Percentiles rank a stretch among this genome's conserved stretches.
These are phyloP conservation scores for Xylaria scruposa DNA, from an alignment of 495 filamentous ascomycete genomes.

Conservation along the genomic window DNA sequence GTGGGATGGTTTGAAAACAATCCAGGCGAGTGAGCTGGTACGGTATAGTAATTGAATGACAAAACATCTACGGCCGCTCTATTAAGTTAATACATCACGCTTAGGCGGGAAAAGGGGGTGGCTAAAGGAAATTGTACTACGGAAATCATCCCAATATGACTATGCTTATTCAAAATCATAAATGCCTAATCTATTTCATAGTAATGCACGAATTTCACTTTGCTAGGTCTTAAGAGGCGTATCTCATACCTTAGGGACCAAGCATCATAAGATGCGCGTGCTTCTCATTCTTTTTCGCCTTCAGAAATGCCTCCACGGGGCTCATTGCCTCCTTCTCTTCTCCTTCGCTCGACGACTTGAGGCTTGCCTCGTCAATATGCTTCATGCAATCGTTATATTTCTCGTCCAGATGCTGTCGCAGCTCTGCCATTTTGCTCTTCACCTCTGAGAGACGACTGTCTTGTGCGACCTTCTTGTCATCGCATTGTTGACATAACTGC, in stretches of 20 bases:
- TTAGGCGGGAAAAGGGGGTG: neutral
- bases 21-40: neutral
- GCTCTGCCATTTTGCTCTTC: conserved; percentile 4
- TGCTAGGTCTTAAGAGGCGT: neutral
- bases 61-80: neutral
- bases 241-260: neutral
- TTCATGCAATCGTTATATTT: conserved; percentile 1
- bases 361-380: conserved; percentile 5
- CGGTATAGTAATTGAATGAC: neutral
- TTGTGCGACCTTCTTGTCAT: neutral
- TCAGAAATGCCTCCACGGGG: conserved; percentile 18
- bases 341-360: neutral
- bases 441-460: neutral
- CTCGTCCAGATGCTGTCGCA: neutral
- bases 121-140: neutral
- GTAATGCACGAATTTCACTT: neutral
- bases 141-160: neutral
- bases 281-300: conserved; percentile 19
- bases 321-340: neutral
- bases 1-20: neutral
- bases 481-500: neutral
- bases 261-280: conserved; percentile 27
- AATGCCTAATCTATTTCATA: neutral
- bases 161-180: neutral
- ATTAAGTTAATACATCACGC: neutral